phyloP scores from a whole-genome alignment of 2,329 filamentous ascomycete genomes.

The Paracoccidioides brasiliensis region DNA sequence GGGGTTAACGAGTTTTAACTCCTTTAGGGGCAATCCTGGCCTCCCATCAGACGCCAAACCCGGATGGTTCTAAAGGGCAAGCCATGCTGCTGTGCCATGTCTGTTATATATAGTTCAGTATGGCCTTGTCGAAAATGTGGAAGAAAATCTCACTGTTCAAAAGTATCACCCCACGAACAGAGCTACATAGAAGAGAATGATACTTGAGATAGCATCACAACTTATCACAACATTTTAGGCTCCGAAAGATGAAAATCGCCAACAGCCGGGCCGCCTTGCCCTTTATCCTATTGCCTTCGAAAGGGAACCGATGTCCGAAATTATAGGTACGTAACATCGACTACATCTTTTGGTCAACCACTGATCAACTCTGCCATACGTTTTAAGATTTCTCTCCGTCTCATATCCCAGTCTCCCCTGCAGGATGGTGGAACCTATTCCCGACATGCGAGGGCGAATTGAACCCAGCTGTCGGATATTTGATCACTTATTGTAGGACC shows the following conservation, averaged over 20 bases:
- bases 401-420: not conserved
- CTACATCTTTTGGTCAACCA: not conserved
- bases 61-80: too few relatives aligned
- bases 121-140: too few relatives aligned
- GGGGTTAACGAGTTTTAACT: not conserved
- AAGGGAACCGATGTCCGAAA: not conserved
- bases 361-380: not conserved
- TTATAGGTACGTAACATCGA: not conserved
- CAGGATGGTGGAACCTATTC: not conserved
- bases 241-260: not conserved
- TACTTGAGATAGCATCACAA: too few relatives aligned
- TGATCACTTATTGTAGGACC: not conserved
- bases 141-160: too few relatives aligned
- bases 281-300: not conserved
- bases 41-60: too few relatives aligned
- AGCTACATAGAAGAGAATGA: too few relatives aligned
- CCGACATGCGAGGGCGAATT: not conserved
- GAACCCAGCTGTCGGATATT: not conserved
- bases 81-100: too few relatives aligned
- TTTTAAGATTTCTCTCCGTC: not conserved
- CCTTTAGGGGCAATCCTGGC: not conserved
- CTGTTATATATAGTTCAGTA: too few relatives aligned
- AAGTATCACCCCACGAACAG: too few relatives aligned
- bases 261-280: not conserved
- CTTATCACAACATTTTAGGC: too few relatives aligned